Base-by-base conservation (phyloP, 306 rosid genomes). In the Sicyos edulis region DNA sequence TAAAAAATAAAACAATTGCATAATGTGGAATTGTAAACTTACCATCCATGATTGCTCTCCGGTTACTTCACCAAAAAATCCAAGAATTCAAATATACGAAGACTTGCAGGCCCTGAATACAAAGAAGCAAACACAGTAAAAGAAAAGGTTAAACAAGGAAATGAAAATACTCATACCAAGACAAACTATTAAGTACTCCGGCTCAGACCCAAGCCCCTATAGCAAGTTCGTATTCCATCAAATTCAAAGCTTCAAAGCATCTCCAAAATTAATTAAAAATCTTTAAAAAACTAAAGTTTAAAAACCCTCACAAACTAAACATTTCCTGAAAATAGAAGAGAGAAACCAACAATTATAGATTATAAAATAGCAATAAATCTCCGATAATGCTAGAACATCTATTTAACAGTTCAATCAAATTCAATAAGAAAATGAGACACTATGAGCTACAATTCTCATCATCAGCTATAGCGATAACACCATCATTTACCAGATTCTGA, bases 31-130 rank as follows among this genome's bases (percentile, higher is more conserved):
- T 17, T 19, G 16, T 44, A 8, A 40, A 44, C 71, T 45, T 44
- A 65, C 71, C 71, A 65, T 65, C 71, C 71, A 65, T 65, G 34
- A 65, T 65, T 65, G 71, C 54, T 65, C 71, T 65, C 71, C 54
- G 4, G n/a, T 44, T 65, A 40, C 34, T 65, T 44, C 16, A 6
- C 54, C 10, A 65, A 8, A 7, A 44, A 40, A 32, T 10, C 32
- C 54, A 65, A 65, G 17, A 32, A 42, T 65, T 9, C 54, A 65
- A 64, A 40, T 64, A 17, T 37, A 44, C n/a, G 34, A 45, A 65
- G n/a, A 65, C 29, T 65, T 65, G 71, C 10, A 42, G 71, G 54
- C 71, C 54, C 71, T 10, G 10, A 34, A n/a, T n/a, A 44, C 10
- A 19, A 3, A 64, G 69, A 60, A 63, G 34, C 6, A 65, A 21